Percentiles rank a stretch among this genome's conserved stretches.
Evolutionary conservation across 2,329 filamentous ascomycete species (phyloP).

Genomic region (Paramyrothecium roridum): DNA sequence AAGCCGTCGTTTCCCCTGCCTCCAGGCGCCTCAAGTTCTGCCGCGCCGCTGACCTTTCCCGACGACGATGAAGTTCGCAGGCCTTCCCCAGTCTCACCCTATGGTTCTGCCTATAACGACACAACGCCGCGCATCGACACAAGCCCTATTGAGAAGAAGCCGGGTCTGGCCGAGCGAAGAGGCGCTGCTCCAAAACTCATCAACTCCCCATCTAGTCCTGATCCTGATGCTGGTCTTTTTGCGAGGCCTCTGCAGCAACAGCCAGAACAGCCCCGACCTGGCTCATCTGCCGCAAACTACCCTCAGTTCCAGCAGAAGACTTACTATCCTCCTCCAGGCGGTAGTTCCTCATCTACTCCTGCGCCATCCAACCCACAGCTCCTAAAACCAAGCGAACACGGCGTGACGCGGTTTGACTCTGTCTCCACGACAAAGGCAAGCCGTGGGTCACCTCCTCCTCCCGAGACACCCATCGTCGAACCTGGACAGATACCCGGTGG

Average conservation of each 20-base stretch:
- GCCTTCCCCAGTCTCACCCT: conserved; percentile 40
- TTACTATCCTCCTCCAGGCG: conserved; percentile 58
- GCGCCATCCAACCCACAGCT: conserved; percentile 7
- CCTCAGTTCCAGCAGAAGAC: conserved; percentile 53
- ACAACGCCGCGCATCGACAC: conserved; percentile 52
- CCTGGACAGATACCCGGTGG: conserved; percentile 68
- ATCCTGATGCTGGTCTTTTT: conserved; percentile 76
- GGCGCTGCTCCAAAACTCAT: conserved; percentile 79
- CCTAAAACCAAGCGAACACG: conserved; percentile 35
- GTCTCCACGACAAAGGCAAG: conserved; percentile 90
- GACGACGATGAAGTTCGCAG: conserved; percentile 60
- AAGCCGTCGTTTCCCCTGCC: conserved; percentile 63
- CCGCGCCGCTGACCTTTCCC: conserved; percentile 66
- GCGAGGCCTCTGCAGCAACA: conserved; percentile 56
- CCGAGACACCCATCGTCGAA: conserved; percentile 82
- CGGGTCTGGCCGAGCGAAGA: conserved; percentile 74
- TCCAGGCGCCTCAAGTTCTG: conserved; percentile 68
- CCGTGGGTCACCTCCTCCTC: conserved; percentile 89
- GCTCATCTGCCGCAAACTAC: conserved; percentile 37
- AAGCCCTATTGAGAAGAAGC: conserved; percentile 54
- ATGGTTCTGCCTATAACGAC: conserved; percentile 45
- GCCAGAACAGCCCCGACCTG: conserved; percentile 35
- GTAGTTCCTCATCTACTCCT: conserved; percentile 22
- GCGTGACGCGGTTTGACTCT: conserved; percentile 65
- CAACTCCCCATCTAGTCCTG: conserved; percentile 76